These are phyloP conservation scores for Grifola frondosa DNA, from an alignment of 1,284 basidiomycete genomes.

Conservation along the genomic window DNA sequence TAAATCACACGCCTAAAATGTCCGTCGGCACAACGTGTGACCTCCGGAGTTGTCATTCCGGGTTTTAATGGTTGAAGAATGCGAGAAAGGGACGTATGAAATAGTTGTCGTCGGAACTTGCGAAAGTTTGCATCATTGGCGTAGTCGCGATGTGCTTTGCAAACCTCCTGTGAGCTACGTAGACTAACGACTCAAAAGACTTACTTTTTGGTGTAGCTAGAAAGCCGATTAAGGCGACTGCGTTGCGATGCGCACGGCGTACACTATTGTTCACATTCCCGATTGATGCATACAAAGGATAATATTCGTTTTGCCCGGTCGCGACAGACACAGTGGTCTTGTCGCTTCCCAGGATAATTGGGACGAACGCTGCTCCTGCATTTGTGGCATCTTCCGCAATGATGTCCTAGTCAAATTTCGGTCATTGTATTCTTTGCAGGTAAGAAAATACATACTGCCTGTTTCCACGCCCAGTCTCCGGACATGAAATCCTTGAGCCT, in stretches of 20 bases:
- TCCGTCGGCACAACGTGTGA: constrained; percentile 23
- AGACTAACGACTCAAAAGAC: not conserved
- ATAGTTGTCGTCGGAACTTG: constrained; percentile 21
- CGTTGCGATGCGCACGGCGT: constrained; percentile 23
- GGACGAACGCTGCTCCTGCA: constrained; percentile 21
- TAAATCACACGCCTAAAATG: constrained; percentile 25
- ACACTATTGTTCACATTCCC: constrained; percentile 20
- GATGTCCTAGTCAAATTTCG: constrained; percentile 9
- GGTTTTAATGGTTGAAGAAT: constrained; percentile 19
- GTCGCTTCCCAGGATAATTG: constrained; percentile 26
- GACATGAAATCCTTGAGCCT: constrained; percentile 18
- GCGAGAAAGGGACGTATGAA: constrained; percentile 14
- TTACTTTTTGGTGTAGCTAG: constrained; percentile 27
- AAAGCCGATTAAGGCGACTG: constrained; percentile 19
- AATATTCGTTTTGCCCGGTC: constrained; percentile 23
- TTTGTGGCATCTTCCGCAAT: constrained; percentile 14
- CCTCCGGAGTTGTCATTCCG: constrained; percentile 21
- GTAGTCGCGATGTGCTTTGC: constrained; percentile 13
- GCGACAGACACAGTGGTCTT: constrained; percentile 25
- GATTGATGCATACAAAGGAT: constrained; percentile 19
- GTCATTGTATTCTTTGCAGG: constrained; percentile 14
- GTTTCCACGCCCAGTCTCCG: constrained; percentile 22
- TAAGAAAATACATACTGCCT: constrained; percentile 15
- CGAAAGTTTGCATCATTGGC: constrained; percentile 12
- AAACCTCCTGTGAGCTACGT: not conserved